Evolutionary conservation across 2,329 filamentous ascomycete species (phyloP), one percentile per base, ranked within the genome.

Genomic region (Rutstroemia sp.): DNA sequence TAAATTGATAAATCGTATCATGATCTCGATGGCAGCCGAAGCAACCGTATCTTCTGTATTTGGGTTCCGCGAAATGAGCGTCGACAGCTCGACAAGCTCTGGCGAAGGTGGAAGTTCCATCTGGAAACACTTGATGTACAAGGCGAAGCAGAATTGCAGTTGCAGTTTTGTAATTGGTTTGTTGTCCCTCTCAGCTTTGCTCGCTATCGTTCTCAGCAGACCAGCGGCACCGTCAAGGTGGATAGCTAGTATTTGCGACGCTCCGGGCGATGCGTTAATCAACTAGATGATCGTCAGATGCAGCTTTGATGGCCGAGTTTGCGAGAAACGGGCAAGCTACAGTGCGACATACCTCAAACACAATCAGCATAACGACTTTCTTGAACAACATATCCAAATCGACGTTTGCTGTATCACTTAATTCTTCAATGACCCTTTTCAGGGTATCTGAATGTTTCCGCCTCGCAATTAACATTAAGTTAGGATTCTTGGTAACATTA

Each of bases 331-430:
- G 46, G 30, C 27, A 34, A 17, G 21, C 27, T 23, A 34, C 7
- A 23, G 12, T 14, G 2, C 45, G 8, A 41, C 58, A 60, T 52
- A 66, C 64, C 65, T 81, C 78, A 60, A 78, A 81, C 5, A 77
- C 74, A 47, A 76, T 75, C 7, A 81, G 70, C 34, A 81, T 74
- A 48, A 81, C 71, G 9, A 80, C 73, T 1, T 75, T 73, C 10
- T 81, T 74, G 72, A 81, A 78, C 1, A 76, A 78, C 46, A 71
- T 75, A 60, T 80, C 77, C 56, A 78, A 75, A 58, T 75, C 66
- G 3, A 74, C 73, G 58, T 75, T 73, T 12, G 59, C 59, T 0
- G 74, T 71, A 56, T 77, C 68, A 25, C 69, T 67, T 16, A 82
- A 69, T 1, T 76, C 74, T 19, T 69, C 65, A 47, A 77, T 78